Conservation (phyloP, 2,329 filamentous ascomycete species). For the Colletotrichum higginsianum region DNA sequence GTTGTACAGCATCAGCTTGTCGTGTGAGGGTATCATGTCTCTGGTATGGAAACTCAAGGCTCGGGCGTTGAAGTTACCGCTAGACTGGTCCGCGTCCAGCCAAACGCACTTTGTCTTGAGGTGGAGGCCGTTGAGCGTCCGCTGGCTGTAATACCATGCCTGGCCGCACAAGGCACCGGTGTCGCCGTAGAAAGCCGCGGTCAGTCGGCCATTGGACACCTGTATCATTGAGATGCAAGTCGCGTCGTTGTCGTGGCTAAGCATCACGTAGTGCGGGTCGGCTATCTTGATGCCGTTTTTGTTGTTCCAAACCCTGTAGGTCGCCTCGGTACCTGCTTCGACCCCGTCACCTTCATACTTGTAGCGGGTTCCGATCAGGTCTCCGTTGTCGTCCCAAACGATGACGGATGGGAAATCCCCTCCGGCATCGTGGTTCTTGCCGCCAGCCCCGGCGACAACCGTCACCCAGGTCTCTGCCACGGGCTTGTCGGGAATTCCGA, state of each 20-base stretch:
- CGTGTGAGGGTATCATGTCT: conserved; percentile 40
- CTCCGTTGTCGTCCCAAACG: conserved; percentile 43
- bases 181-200: conserved; percentile 44
- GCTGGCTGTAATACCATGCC: conserved; percentile 45
- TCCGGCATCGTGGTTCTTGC: conserved; percentile 2
- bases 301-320: conserved; percentile 32
- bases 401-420: conserved; percentile 41
- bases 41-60: conserved; percentile 46
- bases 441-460: conserved; percentile 1
- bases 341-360: conserved; percentile 7
- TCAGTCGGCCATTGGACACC: conserved; percentile 41
- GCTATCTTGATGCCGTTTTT: conserved; percentile 30
- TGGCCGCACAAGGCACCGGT: conserved; percentile 44
- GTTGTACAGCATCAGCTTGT: conserved; percentile 42
- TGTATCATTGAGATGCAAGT: conserved; percentile 45
- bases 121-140: conserved; percentile 33
- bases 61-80: conserved; percentile 38
- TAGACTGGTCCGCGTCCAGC: conserved; percentile 9
- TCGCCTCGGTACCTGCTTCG: conserved; percentile 19
- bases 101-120: conserved; percentile 42
- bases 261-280: conserved; percentile 42
- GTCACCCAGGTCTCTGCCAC: conserved; percentile 23
- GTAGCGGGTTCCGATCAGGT: conserved; percentile 41
- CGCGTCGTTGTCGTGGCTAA: conserved; percentile 45
- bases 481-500: background rate